Base-by-base conservation (phyloP, 2,329 filamentous ascomycete genomes). In the Cryphonectria naterciae region DNA sequence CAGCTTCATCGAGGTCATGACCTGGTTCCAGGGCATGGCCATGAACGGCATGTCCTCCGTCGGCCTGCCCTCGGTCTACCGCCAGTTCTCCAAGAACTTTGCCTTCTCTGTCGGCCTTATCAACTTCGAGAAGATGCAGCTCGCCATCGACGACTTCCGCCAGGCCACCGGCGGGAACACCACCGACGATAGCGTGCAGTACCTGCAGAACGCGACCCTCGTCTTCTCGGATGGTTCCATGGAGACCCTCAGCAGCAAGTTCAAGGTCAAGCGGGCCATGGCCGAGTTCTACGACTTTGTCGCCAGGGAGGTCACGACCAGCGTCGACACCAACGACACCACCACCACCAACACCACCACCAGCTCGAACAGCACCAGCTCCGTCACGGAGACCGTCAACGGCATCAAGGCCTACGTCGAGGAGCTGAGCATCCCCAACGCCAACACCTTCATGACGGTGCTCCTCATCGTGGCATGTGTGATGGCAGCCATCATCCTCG, bases 31-130 rank as follows among this genome's bases (percentile, higher is more conserved):
- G 81, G 91, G 92, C 65, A 92, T 98, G 86, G 94, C 96, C 39
- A 92, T 96, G 85, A 98, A 96, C 81, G 95, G 96, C 74, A 98
- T 98, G 96, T 86, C 97, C 79, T 97, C 93, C 72, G 95, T 97
- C 76, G 89, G 91, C 76, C 94, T 97, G 75, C 96, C 96, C 4
- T 85, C 89, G 49, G 90, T 98, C 52, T 98, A 98, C 83, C 89
- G 91, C 75, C 95, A 91, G 79, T 99, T 97, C 81, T 85, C 92
- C 73, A 93, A 93, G 83, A 98, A 98, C 83, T 98, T 99, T 80
- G 95, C 86, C 63, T 98, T 98, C 85, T 95, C 93, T 74, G 92
- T 91, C 39, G 94, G 94, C 66, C 83, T 98, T 70, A 86, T 98
- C 70, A 89, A 92, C 8, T 98, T 94, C 94, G 87, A 86, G n/a